These are phyloP conservation scores for Zygosaccharomyces siamensis DNA, from an alignment of 805 yeast species.

Conservation along the genomic window DNA sequence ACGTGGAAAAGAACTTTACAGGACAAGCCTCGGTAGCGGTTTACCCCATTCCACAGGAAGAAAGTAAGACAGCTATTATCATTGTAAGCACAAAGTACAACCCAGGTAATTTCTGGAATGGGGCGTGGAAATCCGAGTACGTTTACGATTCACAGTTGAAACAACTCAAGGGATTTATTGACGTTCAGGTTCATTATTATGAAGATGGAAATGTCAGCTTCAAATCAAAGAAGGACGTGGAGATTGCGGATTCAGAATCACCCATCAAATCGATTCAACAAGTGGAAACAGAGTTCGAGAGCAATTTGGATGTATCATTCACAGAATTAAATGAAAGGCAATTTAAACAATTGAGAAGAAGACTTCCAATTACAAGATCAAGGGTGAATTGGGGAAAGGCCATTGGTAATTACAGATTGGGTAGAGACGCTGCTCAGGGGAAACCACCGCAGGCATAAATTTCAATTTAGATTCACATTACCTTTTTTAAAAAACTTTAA, in stretches of 20 bases:
- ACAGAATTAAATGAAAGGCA: constrained; percentile 68
- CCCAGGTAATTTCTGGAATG: constrained; percentile 79
- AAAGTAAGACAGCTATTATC: constrained; percentile 40
- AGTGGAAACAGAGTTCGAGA: constrained; percentile 58
- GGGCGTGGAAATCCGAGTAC: constrained; percentile 78
- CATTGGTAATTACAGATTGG: constrained; percentile 82
- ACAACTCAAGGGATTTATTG: constrained; percentile 48
- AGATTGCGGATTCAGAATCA: constrained; percentile 19
- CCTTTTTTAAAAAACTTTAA: constrained; percentile 40
- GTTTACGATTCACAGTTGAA: constrained; percentile 35
- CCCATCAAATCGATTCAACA: constrained; percentile 45
- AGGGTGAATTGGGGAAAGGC: constrained; percentile 95
- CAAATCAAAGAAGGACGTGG: constrained; percentile 41
- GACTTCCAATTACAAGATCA: constrained; percentile 85
- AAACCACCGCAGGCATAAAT: constrained; percentile 15
- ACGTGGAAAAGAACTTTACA: constrained; percentile 65
- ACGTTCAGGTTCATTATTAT: constrained; percentile 80
- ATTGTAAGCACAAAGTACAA: constrained; percentile 69
- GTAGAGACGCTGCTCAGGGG: constrained; percentile 64
- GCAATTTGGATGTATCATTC: constrained; percentile 56
- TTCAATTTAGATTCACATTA: no score
- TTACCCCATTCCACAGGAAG: constrained; percentile 32
- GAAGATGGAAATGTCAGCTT: constrained; percentile 95
- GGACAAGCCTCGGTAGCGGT: constrained; percentile 45
- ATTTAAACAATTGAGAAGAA: constrained; percentile 83